Base-by-base conservation (phyloP, 306 rosid genomes). In the Vigna radiata region DNA sequence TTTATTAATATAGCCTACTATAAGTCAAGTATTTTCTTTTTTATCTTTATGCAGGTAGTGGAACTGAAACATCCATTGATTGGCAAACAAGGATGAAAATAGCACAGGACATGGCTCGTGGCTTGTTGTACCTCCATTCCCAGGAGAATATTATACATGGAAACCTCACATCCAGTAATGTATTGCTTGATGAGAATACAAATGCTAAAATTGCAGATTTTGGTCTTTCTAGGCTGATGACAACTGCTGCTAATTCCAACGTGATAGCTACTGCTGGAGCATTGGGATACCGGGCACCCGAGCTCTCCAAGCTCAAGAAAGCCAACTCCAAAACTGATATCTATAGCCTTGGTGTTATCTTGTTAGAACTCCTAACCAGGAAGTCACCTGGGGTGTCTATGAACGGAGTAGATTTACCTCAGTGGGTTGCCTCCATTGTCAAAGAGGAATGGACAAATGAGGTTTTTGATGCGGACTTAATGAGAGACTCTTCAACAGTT, bases 371-470 rank as follows among this genome's bases (percentile, higher is more conserved):
- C 50, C 83, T 91, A 39, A 91, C 95, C 0, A 94, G 95, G 43
- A 91, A 88, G 76, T 85, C 97, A 59, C 93, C 97, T 0, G 89
- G 88, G n/a, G 90, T 89, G 80, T 79, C 91, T 12, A 76, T 78
- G 86, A 85, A 89, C 46, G 95, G 94, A 21, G 43, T 84, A 46
- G 90, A 89, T 75, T 84, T 91, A 47, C 97, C 97, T 33, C 91
- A 84, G 65, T 91, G 97, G 97, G 93, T 90, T 61, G 97, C 97
- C 8, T 89, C 97, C 23, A 85, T 85, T 37, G 97, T 91, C 18
- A 91, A 91, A 77, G 95, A 88, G 81, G 95, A 90, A 85, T 88
- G 95, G 95, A 91, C 93, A 2, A 90, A 88, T 58, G 93, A 91
- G 83, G 95, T 90, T 11, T 91, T 91, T 23, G 95, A 91, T 60